Evolutionary conservation across 2,329 filamentous ascomycete species (phyloP), one percentile per base, ranked within the genome.

Genomic region (Fusarium multiceps): DNA sequence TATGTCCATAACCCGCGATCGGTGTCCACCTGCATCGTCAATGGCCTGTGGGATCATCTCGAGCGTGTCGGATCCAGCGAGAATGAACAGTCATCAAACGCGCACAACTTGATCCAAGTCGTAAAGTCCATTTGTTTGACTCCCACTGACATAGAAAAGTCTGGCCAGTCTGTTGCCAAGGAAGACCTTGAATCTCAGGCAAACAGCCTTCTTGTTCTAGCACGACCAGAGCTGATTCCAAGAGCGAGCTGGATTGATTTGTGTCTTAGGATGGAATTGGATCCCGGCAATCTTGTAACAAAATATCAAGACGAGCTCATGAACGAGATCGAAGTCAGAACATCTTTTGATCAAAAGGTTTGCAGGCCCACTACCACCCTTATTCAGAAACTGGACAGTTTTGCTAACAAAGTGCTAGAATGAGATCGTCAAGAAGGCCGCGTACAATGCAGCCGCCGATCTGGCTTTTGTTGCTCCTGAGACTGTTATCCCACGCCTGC

Each of bases 381-480:
- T 12, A 9, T 37, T 18, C 28, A 8, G 21, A 13, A 11, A 10
- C 37, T 14, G 25, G n/a, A 25, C 7, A 18, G 18, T 47, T 28
- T 32, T 10, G 16, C 69, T 75, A 60, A 75, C 47, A 34, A 20
- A 21, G 21, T 10, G 21, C 21, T 42, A 81, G 76, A 74, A 77
- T 71, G 69, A 75, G 9, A 11, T 59, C 14, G 77, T 93, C 45
- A 90, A 89, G 74, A 81, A 83, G 42, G 95, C 95, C 55, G 92
- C 95, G 6, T 97, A 90, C 79, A 90, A 90, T 72, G 93, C 95
- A 10, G 93, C 93, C 13, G 94, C 94, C 40, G 96, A 98, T 75
- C 85, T 99, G 62, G 94, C 93, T 5, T 99, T 99, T 76, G 93
- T 99, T 27, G 92, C 95, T 7, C 96, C 96, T 1, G 92, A 96